Conservation (phyloP, 23 red algal species). For the Gracilariopsis chorda region DNA sequence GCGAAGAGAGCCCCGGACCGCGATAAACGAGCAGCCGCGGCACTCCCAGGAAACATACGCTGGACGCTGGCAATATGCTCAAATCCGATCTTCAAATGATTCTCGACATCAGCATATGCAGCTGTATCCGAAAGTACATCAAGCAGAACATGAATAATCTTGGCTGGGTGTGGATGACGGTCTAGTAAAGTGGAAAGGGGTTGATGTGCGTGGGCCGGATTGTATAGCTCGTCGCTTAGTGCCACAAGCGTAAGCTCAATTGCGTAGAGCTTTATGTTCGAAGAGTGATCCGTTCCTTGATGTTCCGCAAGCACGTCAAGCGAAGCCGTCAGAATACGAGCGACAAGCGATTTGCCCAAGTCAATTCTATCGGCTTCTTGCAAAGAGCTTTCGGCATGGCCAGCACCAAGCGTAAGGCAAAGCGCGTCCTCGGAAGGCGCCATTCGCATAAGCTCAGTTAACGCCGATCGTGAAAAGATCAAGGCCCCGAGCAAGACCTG, state of each 20-base stretch:
- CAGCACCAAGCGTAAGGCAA: neutral
- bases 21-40: neutral
- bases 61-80: neutral
- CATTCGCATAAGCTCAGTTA: neutral
- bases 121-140: neutral
- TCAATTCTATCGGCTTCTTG: slow-evolving; percentile 18
- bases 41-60: neutral
- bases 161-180: neutral
- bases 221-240: slow-evolving; percentile 13
- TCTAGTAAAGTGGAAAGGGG: neutral
- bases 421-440: neutral
- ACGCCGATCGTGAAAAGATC: neutral
- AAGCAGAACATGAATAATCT: neutral
- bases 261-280: neutral
- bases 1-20: neutral
- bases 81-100: neutral
- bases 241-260: neutral
- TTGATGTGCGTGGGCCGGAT: neutral
- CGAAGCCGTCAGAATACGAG: neutral
- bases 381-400: neutral
- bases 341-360: neutral
- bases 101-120: neutral
- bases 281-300: neutral
- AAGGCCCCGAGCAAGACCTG: neutral
- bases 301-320: neutral